phyloP scores from a whole-genome alignment of 2,329 filamentous ascomycete genomes.

The Sarocladium strictum region DNA sequence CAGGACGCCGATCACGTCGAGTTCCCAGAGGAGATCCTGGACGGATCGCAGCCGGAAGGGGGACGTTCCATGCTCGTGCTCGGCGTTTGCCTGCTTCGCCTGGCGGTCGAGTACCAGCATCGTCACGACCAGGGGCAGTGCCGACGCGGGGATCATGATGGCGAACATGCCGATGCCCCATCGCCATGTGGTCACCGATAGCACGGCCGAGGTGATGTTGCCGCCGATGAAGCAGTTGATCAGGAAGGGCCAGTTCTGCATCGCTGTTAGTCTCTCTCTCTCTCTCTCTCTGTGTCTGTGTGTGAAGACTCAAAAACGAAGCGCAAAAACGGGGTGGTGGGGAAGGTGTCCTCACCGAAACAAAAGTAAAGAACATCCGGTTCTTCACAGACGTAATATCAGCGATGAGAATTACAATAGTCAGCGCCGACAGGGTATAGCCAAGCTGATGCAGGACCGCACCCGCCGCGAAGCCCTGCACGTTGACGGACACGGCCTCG shows the following conservation, averaged over 20 bases:
- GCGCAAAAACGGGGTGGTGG: too few relatives aligned
- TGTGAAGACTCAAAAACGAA: too few relatives aligned
- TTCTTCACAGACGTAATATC: slow-evolving; percentile 55
- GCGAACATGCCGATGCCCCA: slow-evolving; percentile 62
- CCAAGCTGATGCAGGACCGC: slow-evolving; percentile 53
- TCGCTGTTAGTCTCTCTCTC: too few relatives aligned
- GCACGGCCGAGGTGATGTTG: slow-evolving; percentile 45
- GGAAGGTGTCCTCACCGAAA: too few relatives aligned
- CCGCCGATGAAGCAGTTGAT: slow-evolving; percentile 61
- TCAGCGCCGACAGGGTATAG: slow-evolving; percentile 49
- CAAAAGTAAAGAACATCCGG: slow-evolving; percentile 55
- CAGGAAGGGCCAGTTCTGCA: slow-evolving; percentile 51
- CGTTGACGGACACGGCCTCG: slow-evolving; percentile 41
- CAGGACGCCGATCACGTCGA: slow-evolving; percentile 46
- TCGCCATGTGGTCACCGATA: slow-evolving; percentile 46
- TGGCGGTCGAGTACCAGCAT: slow-evolving; percentile 27
- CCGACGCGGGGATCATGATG: slow-evolving; percentile 52
- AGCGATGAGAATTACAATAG: slow-evolving; percentile 55
- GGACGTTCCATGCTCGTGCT: background rate
- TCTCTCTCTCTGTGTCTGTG: too few relatives aligned
- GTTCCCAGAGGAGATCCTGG: slow-evolving; percentile 46
- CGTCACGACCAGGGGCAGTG: slow-evolving; percentile 46
- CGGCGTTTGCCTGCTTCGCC: slow-evolving; percentile 5
- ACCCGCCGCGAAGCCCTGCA: slow-evolving; percentile 46
- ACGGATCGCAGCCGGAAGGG: background rate